These are phyloP conservation scores for Tuber aestivum DNA, from an alignment of 495 filamentous ascomycete species.

Conservation along the genomic window DNA sequence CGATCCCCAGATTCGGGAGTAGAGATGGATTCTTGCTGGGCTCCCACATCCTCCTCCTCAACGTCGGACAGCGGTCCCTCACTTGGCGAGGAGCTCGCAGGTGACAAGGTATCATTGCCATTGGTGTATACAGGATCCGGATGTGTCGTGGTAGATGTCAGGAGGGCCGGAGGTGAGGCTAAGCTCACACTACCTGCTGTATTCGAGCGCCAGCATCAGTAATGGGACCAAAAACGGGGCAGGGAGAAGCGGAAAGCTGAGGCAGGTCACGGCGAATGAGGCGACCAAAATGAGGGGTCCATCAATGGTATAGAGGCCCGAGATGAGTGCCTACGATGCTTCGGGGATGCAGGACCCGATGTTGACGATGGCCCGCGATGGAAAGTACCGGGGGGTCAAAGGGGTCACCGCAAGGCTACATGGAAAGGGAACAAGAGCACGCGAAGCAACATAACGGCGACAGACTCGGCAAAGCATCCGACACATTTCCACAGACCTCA, in stretches of 20 bases:
- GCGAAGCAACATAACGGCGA: slow-evolving; percentile 2
- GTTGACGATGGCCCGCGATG: slow-evolving; percentile 38
- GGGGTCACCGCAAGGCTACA: slow-evolving; percentile 26
- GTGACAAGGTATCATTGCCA: slow-evolving; percentile 23
- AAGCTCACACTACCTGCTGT: slow-evolving; percentile 42
- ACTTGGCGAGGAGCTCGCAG: slow-evolving; percentile 35
- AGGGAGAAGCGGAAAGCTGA: slow-evolving; percentile 35
- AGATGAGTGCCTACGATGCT: slow-evolving; percentile 19
- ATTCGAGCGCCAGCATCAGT: slow-evolving; percentile 34
- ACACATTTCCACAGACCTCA: neutral
- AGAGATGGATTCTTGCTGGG: slow-evolving; percentile 35
- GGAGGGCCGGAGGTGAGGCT: slow-evolving; percentile 31
- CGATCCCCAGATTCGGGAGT: slow-evolving; percentile 36
- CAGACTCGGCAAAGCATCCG: neutral
- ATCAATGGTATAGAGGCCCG: slow-evolving; percentile 22
- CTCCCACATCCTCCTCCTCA: slow-evolving; percentile 35
- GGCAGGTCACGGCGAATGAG: slow-evolving; percentile 34
- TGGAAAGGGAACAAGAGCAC: slow-evolving; percentile 20
- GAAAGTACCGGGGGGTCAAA: slow-evolving; percentile 28
- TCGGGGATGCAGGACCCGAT: slow-evolving; percentile 41
- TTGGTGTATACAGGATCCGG: slow-evolving; percentile 28
- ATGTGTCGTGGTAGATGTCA: slow-evolving; percentile 25
- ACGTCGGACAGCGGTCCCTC: slow-evolving; percentile 39
- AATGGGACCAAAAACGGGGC: slow-evolving; percentile 27
- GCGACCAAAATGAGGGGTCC: slow-evolving; percentile 32